Conservation (phyloP, 2,329 filamentous ascomycete species). For the Metarhizium guizhouense region DNA sequence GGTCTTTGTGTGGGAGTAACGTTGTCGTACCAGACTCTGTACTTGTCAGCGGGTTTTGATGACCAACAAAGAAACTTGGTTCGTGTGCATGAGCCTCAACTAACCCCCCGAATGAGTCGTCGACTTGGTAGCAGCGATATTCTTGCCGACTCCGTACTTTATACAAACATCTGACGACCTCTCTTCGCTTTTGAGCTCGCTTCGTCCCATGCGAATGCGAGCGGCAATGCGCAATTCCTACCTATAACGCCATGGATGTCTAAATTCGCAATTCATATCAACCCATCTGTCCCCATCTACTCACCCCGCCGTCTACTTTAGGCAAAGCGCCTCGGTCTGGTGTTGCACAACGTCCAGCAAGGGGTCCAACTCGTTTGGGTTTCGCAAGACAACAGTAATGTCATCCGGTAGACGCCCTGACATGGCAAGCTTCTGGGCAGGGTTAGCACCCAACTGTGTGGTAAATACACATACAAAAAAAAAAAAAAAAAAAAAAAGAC, state of each 20-base stretch:
- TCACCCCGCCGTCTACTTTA: slow-evolving; percentile 3
- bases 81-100: no score
- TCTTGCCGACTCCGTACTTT: not conserved
- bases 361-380: slow-evolving; percentile 66
- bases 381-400: slow-evolving; percentile 65
- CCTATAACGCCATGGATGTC: slow-evolving; percentile 1
- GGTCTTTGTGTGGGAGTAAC: no score
- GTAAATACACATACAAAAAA: not conserved
- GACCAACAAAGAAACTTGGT: no score
- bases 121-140: not conserved
- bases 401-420: slow-evolving; percentile 55
- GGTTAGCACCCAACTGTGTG: not conserved
- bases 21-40: no score
- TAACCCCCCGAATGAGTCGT: no score
- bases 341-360: slow-evolving; percentile 64
- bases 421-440: slow-evolving; percentile 35
- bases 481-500: slow-evolving; percentile 6
- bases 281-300: not conserved
- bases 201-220: not conserved
- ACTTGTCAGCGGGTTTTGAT: no score
- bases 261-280: not conserved
- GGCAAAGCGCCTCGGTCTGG: slow-evolving; percentile 42
- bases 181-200: not conserved
- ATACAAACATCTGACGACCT: not conserved
- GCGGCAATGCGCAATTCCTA: not conserved